Base-by-base conservation (phyloP, 1,284 basidiomycete genomes). In the Trametes sp. region DNA sequence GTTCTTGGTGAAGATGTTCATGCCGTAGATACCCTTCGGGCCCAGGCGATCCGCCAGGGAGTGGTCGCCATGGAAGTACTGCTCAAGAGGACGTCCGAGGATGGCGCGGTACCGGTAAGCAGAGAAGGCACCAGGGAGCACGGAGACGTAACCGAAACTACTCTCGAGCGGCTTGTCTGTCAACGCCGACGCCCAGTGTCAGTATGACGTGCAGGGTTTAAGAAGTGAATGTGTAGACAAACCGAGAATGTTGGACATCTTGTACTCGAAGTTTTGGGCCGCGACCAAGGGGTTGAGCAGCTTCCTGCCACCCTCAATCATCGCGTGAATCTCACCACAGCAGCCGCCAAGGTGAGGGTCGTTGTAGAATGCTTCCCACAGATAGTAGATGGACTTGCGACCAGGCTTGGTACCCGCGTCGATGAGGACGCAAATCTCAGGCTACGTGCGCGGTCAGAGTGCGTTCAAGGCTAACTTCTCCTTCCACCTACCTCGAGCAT, bases 21-120 rank as follows among this genome's bases (percentile, higher is more conserved):
- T 98, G 36, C 96, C 95, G 69, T 98, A 90, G 61, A 98, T 92
- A 79, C 96, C 97, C 80, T 98, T 98, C 45, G 89, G 84, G 21
- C 96, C 97, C 38, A 98, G 85, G 59, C 96, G 89, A 69, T 96
- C 94, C 21, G 96, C 95, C 72, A 96, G 80, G 1, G 94, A 95
- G 76, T 98, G 96, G 75, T 99, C 97, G 70, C 97, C 97, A 73
- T 98, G 96, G 84, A 98, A 98, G 80, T 98, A 98, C 76, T 98
- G 96, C 72, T 97, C 93, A 28, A 99, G 84, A 5, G 97, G 96
- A 10, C 93, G 84, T 1, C 97, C 97, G 65, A 90, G 88, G 70
- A 99, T 96, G 26, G 98, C 96, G 26, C 91, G 87, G 78, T 81
- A 98, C 31, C 95, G 87, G 75, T 98, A 98, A 7, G 95, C 95